Percentiles rank a stretch among this genome's conserved stretches.
Conservation (phyloP, 1,139 yeast species). For the Pneumocystis sp. region DNA sequence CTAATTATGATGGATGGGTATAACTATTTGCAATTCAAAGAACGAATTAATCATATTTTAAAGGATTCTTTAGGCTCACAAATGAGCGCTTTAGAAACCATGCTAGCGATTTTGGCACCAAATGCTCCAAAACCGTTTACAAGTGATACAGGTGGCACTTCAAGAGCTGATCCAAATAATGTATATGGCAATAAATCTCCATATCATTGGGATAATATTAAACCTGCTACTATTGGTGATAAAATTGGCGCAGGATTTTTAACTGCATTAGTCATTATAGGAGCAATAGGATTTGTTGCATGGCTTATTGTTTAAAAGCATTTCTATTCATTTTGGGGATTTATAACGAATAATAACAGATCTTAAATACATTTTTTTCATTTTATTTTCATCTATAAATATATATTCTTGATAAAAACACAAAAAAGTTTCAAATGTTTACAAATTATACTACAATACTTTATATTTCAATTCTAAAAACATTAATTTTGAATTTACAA, state of each 20-base stretch:
- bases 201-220: constrained; percentile 18
- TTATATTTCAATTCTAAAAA: not conserved
- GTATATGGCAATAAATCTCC: constrained; percentile 17
- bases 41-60: not conserved
- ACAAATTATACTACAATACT: not conserved
- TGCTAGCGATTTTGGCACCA: constrained; percentile 33
- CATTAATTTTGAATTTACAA: not conserved
- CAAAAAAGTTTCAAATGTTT: not conserved
- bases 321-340: not conserved
- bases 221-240: constrained; percentile 43
- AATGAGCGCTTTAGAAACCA: constrained; percentile 58
- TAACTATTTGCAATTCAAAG: not conserved
- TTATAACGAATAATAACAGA: not conserved
- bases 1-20: constrained; percentile 1
- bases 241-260: constrained; percentile 80
- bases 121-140: constrained; percentile 31
- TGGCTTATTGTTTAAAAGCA: constrained; percentile 48
- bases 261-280: constrained; percentile 57
- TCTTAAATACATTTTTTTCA: not conserved
- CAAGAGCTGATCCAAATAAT: constrained; percentile 25
- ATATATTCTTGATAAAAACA: too few species aligned
- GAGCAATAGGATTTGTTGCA: constrained; percentile 47
- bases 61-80: constrained; percentile 60
- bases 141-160: constrained; percentile 34
- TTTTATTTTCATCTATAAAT: not conserved